Evolutionary conservation across 768 basidiomycete genomes (phyloP), one percentile per base, ranked within the genome.

Genomic region (Naganishia vishniacii): DNA sequence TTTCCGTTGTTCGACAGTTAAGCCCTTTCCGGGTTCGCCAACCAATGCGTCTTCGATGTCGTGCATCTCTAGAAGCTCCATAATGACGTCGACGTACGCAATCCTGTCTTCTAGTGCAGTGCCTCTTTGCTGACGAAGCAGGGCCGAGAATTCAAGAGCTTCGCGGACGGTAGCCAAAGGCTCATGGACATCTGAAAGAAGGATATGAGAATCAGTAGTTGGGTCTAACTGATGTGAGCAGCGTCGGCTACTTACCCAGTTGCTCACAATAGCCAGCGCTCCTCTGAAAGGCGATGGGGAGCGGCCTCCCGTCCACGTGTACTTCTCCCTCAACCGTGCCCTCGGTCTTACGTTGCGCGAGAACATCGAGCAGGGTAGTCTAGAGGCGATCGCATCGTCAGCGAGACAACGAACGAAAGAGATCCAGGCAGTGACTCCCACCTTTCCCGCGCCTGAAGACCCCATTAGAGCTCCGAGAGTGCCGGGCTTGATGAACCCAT

Each of bases 401-500:
- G n/a, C 20, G 23, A 18, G n/a, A 26, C 47, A 48, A 48, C 12
- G 20, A 13, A 16, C 77, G n/a, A 28, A 23, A n/a, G 18, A 49
- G 20, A 15, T n/a, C 16, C 29, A 61, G 60, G 42, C 26, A 20
- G 12, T 32, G 18, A 32, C 16, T 56, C 47, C n/a, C 20, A 48
- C 20, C 47, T 26, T 25, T 48, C 46, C 61, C 31, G 29, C 61
- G n/a, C 61, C 46, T 12, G 45, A 51, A 18, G 56, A 45, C n/a
- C 46, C 78, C 78, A 79, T 78, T 20, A 79, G 72, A 0, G 78
- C 78, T 1, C 74, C 75, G 1, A 79, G 65, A 2, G 67, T 88
- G 4, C 89, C 89, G 0, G 88, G 89, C 2, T 82, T 83, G 13
- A 89, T 88, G 73, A 81, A 89, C 0, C 88, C 88, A 32, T 84